Base-by-base conservation (phyloP, 768 basidiomycete genomes). In the Termitomyces sp. region DNA sequence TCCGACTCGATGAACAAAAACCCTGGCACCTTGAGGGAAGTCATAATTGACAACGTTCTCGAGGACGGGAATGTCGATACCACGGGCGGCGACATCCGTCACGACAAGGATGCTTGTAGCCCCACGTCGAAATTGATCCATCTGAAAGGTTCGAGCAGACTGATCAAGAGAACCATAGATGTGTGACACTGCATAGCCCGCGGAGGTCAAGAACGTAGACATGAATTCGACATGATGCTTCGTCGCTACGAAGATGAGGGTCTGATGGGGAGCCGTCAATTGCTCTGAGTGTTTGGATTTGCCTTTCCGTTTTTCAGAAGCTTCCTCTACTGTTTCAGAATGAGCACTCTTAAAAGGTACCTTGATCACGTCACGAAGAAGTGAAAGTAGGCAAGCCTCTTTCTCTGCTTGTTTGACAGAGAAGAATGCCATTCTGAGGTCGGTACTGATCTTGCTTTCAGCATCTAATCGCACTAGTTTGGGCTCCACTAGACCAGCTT, bases 211-310 rank as follows among this genome's bases (percentile, higher is more conserved):
- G 5, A 99, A 76, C 40, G 80, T 81, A 2, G 84, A 79, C 42
- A 98, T 79, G 68, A 97, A 99, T 70, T 98, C 97, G 64, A 99
- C 94, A 62, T 99, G 97, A 65, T 99, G 97, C 69, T 99, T 98
- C 18, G 97, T 99, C 6, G 96, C 93, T 3, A 88, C 86, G 64
- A 99, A 99, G 7, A 99, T 81, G 46, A 99, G 83, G 0, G 94
- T 94, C 70, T 99, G 97, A 67, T 94, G 88, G 22, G 91, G 84
- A 2, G 85, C 84, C 7, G 82, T 83, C 38, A 72, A 66, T 58
- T 78, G 80, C 41, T 75, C 75, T 50, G 73, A 72, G 48, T 67
- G 75, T 64, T 84, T 89, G 52, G 66, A 68, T 67, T 86, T 84
- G 20, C 71, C 73, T 63, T 76, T 78, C 51, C 68, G 69, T 43